Conservation (phyloP, 2,329 filamentous ascomycete species). For the Botryotinia globosa region DNA sequence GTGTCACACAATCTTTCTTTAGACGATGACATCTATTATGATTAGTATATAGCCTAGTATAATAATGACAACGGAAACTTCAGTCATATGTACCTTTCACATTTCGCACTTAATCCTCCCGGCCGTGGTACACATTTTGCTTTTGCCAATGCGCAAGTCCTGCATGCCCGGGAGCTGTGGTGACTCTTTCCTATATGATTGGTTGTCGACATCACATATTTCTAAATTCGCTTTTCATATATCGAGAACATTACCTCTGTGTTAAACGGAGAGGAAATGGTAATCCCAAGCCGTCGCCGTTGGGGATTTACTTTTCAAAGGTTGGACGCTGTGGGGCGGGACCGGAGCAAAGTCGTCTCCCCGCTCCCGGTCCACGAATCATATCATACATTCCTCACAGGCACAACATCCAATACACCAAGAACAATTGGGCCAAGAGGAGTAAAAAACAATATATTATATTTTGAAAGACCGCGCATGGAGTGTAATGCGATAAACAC, state of each 20-base stretch:
- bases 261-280: constrained; percentile 2
- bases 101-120: constrained; percentile 9
- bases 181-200: not conserved
- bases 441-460: not conserved
- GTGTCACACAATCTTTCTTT: constrained; percentile 12
- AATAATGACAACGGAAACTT: not conserved
- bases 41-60: not conserved
- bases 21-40: constrained; percentile 13
- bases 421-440: not conserved
- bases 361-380: constrained; percentile 3
- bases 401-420: not conserved
- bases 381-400: not conserved
- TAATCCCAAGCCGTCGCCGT: constrained; percentile 9
- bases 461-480: not conserved
- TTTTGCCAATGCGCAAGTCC: constrained; percentile 19
- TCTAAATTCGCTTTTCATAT: not conserved
- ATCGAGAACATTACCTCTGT: not conserved
- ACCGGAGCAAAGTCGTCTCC: not conserved
- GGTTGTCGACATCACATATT: constrained; percentile 5
- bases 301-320: not conserved
- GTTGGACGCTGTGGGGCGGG: not conserved
- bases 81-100: constrained; percentile 15
- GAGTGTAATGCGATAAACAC: not conserved
- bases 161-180: constrained; percentile 9
- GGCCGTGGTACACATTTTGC: constrained; percentile 9